These are phyloP conservation scores for Datisca glomerata DNA, from an alignment of 306 rosid genomes.

Conservation along the genomic window DNA sequence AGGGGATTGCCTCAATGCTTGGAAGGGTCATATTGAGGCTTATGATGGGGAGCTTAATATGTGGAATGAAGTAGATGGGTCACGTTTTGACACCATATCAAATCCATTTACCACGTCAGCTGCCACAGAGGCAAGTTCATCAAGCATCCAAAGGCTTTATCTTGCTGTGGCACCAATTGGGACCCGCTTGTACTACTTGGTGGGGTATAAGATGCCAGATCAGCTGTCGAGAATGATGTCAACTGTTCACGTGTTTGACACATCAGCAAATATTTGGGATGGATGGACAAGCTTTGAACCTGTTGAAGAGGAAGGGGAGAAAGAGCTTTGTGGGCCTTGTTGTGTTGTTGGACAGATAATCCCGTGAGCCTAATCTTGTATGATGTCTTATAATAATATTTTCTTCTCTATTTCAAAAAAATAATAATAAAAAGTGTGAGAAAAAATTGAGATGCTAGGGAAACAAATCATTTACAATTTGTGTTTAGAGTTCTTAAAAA, in stretches of 20 bases:
- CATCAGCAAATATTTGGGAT: slow-evolving; percentile 9
- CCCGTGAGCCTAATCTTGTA: too few relatives aligned
- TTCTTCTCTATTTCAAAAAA: too few relatives aligned
- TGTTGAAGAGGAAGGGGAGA: slow-evolving; percentile 10
- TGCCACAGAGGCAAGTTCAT: not conserved
- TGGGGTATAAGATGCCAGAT: slow-evolving; percentile 9
- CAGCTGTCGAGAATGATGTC: slow-evolving; percentile 9
- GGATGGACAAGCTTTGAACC: slow-evolving; percentile 25
- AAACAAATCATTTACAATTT: too few relatives aligned
- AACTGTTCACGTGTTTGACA: slow-evolving; percentile 21
- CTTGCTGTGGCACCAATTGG: slow-evolving; percentile 22
- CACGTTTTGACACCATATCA: slow-evolving; percentile 6
- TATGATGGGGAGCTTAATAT: slow-evolving; percentile 16
- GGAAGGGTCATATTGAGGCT: slow-evolving; percentile 24
- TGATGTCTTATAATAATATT: too few relatives aligned
- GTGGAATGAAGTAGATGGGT: slow-evolving; percentile 27
- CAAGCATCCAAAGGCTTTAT: slow-evolving; percentile 1
- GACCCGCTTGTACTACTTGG: slow-evolving; percentile 15
- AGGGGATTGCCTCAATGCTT: slow-evolving; percentile 19
- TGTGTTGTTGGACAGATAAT: slow-evolving; percentile 12
- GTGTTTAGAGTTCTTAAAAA: too few relatives aligned
- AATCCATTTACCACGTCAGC: not conserved
- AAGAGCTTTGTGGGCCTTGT: slow-evolving; percentile 21
- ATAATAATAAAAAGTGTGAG: too few relatives aligned
- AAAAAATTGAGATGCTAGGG: too few relatives aligned